A percentile compares a stretch with the other conserved stretches of the same genome.
phyloP scores from a whole-genome alignment of 2,329 filamentous ascomycete species.

The Aschersonia sp. region DNA sequence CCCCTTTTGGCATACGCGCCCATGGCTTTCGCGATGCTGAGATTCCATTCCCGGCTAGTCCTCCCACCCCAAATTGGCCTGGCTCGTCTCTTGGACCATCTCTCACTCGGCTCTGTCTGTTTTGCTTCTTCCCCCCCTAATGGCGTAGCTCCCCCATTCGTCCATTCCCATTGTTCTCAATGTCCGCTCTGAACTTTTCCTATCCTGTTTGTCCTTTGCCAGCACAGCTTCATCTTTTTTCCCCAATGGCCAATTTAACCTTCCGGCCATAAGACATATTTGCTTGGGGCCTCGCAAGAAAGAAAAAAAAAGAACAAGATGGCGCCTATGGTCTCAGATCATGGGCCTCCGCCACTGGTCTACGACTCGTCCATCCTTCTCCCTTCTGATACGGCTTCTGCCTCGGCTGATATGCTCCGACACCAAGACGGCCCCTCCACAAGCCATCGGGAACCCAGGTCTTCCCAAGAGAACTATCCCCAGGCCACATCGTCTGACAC shows the following conservation, averaged over 20 bases:
- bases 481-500: constrained; percentile 1
- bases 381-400: constrained; percentile 22
- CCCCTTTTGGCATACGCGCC: constrained; percentile 1
- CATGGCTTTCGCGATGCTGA: neutral
- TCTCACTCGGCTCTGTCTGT: neutral
- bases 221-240: constrained; percentile 4
- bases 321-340: constrained; percentile 8
- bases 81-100: neutral
- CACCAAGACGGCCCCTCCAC: neutral
- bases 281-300: constrained; percentile 4
- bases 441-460: constrained; percentile 8
- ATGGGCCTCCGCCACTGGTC: neutral
- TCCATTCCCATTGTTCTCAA: neutral
- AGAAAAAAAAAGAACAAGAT: constrained; percentile 5
- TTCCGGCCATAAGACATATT: constrained; percentile 7
- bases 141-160: neutral
- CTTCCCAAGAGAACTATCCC: neutral
- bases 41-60: neutral
- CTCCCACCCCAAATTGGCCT: neutral
- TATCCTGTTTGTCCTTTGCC: constrained; percentile 2
- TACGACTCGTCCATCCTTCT: constrained; percentile 5
- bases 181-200: constrained; percentile 1
- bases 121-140: no score
- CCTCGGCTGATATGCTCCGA: constrained; percentile 19
- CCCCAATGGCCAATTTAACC: constrained; percentile 7